phyloP scores from a whole-genome alignment of 2,329 filamentous ascomycete genomes.

The Hypoxylon sp. region DNA sequence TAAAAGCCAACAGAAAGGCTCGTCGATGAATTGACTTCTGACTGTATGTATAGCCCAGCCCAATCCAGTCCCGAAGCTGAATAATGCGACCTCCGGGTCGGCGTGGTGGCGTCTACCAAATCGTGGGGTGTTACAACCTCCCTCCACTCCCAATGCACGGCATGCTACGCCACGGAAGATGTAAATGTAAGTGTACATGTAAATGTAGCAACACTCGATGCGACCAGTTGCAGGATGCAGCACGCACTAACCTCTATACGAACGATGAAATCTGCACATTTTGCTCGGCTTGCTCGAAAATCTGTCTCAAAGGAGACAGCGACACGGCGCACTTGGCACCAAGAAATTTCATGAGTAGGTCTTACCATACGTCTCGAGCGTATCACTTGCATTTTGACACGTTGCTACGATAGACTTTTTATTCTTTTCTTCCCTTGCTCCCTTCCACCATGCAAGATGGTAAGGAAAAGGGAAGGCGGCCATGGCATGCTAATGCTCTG shows the following conservation, averaged over 20 bases:
- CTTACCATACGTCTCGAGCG: conserved; percentile 19
- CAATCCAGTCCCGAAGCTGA: conserved; percentile 14
- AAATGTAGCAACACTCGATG: conserved; percentile 12
- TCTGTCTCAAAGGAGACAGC: conserved; percentile 25
- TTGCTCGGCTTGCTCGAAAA: neutral
- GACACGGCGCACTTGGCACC: conserved; percentile 32
- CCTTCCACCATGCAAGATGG: conserved; percentile 17
- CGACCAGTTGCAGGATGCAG: conserved; percentile 28
- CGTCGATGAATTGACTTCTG: conserved; percentile 36
- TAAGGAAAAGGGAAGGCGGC: conserved; percentile 1
- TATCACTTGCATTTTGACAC: conserved; percentile 40
- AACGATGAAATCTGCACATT: conserved; percentile 15
- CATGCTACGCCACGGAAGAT: conserved; percentile 2
- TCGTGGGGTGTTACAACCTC: conserved; percentile 6
- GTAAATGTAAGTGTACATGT: conserved; percentile 1
- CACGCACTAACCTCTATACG: conserved; percentile 16
- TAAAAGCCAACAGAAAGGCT: neutral
- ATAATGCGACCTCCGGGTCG: conserved; percentile 9
- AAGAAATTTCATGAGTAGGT: conserved; percentile 4
- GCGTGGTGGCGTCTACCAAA: neutral
- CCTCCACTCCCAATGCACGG: neutral
- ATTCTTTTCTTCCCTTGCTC: conserved; percentile 4
- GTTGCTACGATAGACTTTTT: conserved; percentile 21
- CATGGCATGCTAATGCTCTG: conserved; percentile 11
- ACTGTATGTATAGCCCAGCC: conserved; percentile 3